Evolutionary conservation across 2,329 filamentous ascomycete species (phyloP).

Genomic region (Neonectria sp.): DNA sequence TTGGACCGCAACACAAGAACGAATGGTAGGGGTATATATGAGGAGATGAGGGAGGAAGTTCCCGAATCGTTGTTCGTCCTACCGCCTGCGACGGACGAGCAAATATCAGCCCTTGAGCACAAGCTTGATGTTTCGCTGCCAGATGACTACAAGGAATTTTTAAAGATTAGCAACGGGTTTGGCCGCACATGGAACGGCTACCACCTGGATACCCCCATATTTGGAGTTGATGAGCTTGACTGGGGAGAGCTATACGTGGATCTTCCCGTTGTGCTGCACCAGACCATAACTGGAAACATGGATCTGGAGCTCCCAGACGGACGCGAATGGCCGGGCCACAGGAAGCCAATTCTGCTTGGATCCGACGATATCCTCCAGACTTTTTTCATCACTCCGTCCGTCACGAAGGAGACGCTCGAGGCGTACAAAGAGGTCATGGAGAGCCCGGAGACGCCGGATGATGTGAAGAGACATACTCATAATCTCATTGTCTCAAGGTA

Average conservation of each 20-base stretch:
- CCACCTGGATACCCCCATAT: conserved; percentile 22
- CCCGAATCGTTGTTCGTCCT: conserved; percentile 34
- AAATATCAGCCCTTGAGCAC: conserved; percentile 31
- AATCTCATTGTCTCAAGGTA: conserved; percentile 32
- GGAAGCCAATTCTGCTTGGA: conserved; percentile 26
- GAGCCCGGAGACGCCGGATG: conserved; percentile 9
- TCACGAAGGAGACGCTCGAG: conserved; percentile 21
- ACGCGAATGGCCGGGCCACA: conserved; percentile 32
- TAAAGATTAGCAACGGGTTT: conserved; percentile 40
- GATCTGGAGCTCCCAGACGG: conserved; percentile 6
- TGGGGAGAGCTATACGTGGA: conserved; percentile 22
- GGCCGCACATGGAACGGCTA: conserved; percentile 40
- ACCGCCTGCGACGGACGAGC: conserved; percentile 35
- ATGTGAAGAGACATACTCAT: conserved; percentile 15
- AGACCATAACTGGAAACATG: conserved; percentile 11
- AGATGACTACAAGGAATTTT: conserved; percentile 40
- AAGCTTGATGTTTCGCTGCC: conserved; percentile 24
- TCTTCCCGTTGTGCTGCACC: conserved; percentile 24
- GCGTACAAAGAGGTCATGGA: conserved; percentile 32
- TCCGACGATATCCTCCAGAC: conserved; percentile 18
- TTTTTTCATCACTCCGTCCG: conserved; percentile 24
- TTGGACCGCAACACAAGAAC: conserved; percentile 34
- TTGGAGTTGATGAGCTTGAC: conserved; percentile 27
- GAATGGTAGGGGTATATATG: conserved; percentile 10
- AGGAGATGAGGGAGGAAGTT: conserved; percentile 9